Evolutionary conservation across 1,139 yeast species (phyloP), one percentile per base, ranked within the genome.

Genomic region (Zygosaccharomyces pseudobailii): DNA sequence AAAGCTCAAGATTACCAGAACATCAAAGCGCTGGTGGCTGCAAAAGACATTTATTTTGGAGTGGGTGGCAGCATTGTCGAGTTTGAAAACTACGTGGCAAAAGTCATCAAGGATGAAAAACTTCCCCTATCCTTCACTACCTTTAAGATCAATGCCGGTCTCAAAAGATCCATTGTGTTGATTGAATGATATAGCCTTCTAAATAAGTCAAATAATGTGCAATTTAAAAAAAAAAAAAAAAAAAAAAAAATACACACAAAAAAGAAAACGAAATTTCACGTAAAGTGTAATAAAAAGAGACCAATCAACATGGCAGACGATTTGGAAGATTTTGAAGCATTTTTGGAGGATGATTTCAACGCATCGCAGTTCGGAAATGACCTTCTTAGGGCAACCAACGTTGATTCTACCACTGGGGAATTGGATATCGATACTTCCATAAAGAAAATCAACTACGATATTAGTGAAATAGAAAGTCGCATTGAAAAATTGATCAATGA

Each of bases 41-140:
- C 97, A 1, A 92, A 92, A 63, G 88, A 87, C 63, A 84, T 89
- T 22, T 92, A 92, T 62, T 92, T 92, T 67, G 98, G 97, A 2
- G 98, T 92, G n/a, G 98, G 98, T 7, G 98, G 98, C 1, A 85
- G 94, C 23, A 73, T 89, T 2, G 74, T 79, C 7, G 96, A 87
- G 55, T 87, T 88, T 60, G 68, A 78, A 47, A 65, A 66, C 13
- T 78, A 76, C 48, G 56, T 83, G 39, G 56, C 60, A 3, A 36
- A 47, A 13, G 63, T 71, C 51, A 53, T 61, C 8, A 45, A 47
- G 5, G 25, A 34, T 8, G 50, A 51, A 3, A 49, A 52, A 2
- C 37, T 55, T 2, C 42, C 50, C 6, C 32, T 68, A 10, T 23
- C 43, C 0, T 59, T 57, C 24, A 48, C 50, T 2, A 64, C 66